Base-by-base conservation (phyloP, 1,284 basidiomycete genomes). In the Malassezia restricta region DNA sequence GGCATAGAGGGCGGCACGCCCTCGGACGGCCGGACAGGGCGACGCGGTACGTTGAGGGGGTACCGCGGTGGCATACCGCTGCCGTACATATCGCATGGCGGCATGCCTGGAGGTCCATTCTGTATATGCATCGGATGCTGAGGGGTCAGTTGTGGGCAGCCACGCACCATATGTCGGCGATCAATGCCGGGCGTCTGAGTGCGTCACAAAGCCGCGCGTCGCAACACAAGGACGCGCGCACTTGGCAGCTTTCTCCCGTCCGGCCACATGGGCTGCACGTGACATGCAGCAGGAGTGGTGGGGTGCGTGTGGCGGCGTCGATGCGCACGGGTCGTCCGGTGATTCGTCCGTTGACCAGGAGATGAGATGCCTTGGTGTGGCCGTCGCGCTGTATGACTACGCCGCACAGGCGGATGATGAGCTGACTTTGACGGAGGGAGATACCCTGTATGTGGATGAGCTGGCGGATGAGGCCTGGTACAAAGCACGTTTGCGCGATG, bases 341-440 rank as follows among this genome's bases (percentile, higher is more conserved):
- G 20, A 24, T 24, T 24, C 20, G 20, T 24, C 20, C 20, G 20
- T 24, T 24, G 20, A 24, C 39, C 6, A 3, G 39, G 20, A 9
- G n/a, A 40, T 40, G 39, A 24, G 39, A 40, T 68, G 68, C 61
- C 63, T 71, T 15, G 63, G 66, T 37, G 53, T 71, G 24, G 61
- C 61, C 49, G 65, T 64, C 50, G 70, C 64, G 44, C 63, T 70
- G 49, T 73, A 71, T 61, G 69, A 70, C 54, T 73, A 73, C 58
- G 59, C 58, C 5, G 67, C 70, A 9, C 63, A 69, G 43, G 66
- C 67, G 12, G 63, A 66, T 46, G 70, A 73, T 51, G 70, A 73
- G 59, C 65, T 73, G 47, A 62, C 51, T 38, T 47, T 73, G 35
- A 48, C 54, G 40, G 71, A 73, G 46, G 71, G 71, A 51, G 69